Percentiles rank a stretch among this genome's conserved stretches.
Conservation (phyloP, 257 asterid species). For the Lycium barbarum region DNA sequence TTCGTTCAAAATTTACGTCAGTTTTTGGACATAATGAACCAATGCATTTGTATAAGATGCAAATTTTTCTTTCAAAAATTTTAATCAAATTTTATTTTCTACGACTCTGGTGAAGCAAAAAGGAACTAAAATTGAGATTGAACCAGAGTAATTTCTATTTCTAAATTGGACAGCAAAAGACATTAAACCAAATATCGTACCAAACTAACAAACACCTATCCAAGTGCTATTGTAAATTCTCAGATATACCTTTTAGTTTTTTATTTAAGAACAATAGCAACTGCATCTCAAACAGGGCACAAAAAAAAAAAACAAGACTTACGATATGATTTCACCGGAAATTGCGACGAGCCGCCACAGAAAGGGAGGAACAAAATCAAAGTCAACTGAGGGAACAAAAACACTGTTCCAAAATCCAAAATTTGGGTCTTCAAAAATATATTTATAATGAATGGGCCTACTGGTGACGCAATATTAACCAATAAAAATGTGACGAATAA, state of each 20-base stretch:
- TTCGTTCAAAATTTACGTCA: background rate
- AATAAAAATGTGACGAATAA: background rate
- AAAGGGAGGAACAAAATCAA: background rate
- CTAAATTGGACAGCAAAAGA: background rate
- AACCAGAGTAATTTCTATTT: background rate
- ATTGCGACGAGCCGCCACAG: background rate
- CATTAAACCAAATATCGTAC: background rate
- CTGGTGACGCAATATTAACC: background rate
- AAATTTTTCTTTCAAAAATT: background rate
- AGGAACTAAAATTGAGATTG: background rate
- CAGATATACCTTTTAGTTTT: too few relatives aligned
- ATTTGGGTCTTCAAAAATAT: background rate
- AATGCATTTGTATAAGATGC: background rate
- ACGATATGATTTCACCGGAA: background rate
- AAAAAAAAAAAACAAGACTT: background rate
- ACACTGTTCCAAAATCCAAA: background rate
- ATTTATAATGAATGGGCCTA: background rate
- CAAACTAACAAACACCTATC: background rate
- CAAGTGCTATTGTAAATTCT: background rate
- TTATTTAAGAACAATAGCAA: background rate
- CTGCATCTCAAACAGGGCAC: background rate
- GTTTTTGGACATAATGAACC: background rate
- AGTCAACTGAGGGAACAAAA: constrained; percentile 22
- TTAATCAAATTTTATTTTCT: background rate
- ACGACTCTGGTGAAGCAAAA: background rate